Evolutionary conservation across 2,329 filamentous ascomycete genomes (phyloP), one percentile per base, ranked within the genome.

Genomic region (Cytospora leucostoma): DNA sequence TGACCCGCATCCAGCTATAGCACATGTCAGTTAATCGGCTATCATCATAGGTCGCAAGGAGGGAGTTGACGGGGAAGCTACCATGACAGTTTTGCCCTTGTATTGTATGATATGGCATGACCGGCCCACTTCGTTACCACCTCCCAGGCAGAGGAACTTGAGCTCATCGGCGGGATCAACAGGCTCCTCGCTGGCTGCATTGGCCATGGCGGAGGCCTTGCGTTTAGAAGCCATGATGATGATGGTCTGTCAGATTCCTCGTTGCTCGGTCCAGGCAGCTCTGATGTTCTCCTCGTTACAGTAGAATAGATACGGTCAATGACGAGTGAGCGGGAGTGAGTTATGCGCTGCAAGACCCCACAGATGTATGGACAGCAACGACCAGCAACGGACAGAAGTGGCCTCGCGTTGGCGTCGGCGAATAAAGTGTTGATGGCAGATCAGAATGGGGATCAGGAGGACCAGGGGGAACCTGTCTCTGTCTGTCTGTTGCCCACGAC

Each of bases 31-130:
- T 59, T 12, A 27, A 62, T 61, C 55, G 17, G 60, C 11, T 19
- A 34, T 66, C 32, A 63, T 59, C 49, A n/a, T 8, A 27, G 35
- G 15, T 21, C 27, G 19, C 51, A 35, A 21, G 27, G 59, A 44
- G 52, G 15, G 56, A 19, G 56, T 56, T 19, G 21, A 7, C 59
- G 72, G 27, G 27, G 70, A 19, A 74, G 86, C 70, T 80, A 96
- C 93, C 95, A 99, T 99, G 69, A 99, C 92, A 7, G 94, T 98
- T 78, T 99, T 99, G 66, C 95, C 95, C 79, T 98, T 99, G 84
- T 99, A 99, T 73, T 98, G 93, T 65, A 99, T 88, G 70, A 99
- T 97, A 75, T 99, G 95, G 76, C 95, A 98, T 68, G 95, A 98
- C 68, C 95, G 85, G 60, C 95, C 95, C 66, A 99, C 95, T 78